These are phyloP conservation scores for Ambrosiella cleistominuta DNA, from an alignment of 2,329 filamentous ascomycete species.

Conservation along the genomic window DNA sequence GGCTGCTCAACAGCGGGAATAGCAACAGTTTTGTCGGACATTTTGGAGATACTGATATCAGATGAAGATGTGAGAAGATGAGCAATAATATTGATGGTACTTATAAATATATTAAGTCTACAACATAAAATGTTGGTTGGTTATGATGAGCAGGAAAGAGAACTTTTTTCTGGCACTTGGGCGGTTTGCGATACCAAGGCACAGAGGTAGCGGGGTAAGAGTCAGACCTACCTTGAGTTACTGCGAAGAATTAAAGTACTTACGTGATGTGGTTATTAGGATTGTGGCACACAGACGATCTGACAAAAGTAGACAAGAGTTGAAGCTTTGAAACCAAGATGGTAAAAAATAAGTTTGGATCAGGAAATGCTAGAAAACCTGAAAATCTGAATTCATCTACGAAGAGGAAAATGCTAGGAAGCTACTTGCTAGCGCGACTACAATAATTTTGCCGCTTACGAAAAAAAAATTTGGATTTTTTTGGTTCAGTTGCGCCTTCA, in stretches of 20 bases:
- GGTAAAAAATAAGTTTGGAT: not conserved
- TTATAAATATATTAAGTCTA: too few species aligned
- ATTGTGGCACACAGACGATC: not conserved
- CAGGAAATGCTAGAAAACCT: not conserved
- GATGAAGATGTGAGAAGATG: not conserved
- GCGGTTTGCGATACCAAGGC: constrained; percentile 10
- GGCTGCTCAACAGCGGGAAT: constrained; percentile 15
- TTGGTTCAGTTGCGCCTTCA: constrained; percentile 12
- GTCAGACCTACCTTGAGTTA: constrained; percentile 1
- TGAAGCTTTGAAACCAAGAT: not conserved
- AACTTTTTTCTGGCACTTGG: constrained; percentile 3
- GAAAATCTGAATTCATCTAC: not conserved
- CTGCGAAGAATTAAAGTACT: not conserved
- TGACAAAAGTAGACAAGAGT: not conserved
- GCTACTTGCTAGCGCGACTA: constrained; percentile 8
- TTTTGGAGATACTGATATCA: not conserved
- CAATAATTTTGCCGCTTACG: constrained; percentile 11
- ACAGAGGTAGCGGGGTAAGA: constrained; percentile 11
- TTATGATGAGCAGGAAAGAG: constrained; percentile 1
- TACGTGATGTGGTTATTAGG: not conserved
- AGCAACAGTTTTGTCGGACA: constrained; percentile 11
- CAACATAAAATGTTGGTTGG: too few species aligned
- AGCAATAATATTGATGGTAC: not conserved
- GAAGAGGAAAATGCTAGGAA: constrained; percentile 3
- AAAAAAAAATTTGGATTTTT: constrained; percentile 13